phyloP scores from a whole-genome alignment of 1,284 basidiomycete species.

The Cryptococcus sp. region DNA sequence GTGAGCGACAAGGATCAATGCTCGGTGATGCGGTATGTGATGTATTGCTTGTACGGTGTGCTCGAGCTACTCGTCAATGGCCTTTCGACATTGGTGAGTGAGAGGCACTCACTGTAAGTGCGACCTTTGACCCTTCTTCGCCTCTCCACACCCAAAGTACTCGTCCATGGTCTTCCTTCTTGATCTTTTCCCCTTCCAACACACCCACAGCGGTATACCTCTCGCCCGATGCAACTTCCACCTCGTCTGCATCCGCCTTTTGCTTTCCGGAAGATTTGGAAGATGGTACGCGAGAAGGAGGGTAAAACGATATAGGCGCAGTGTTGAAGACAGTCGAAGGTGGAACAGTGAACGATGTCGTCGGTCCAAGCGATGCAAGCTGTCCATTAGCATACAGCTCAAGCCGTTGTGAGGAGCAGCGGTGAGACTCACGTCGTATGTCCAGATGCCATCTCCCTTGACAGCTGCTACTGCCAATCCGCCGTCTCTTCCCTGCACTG shows the following conservation, averaged over 20 bases:
- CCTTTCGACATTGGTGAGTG: not conserved
- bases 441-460: conserved; percentile 47
- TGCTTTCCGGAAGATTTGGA: conserved; percentile 10
- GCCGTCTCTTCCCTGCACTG: conserved; percentile 32
- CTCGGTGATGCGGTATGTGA: conserved; percentile 9
- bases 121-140: conserved; percentile 32
- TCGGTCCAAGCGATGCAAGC: conserved; percentile 41
- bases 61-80: conserved; percentile 1
- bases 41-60: conserved; percentile 13
- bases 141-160: conserved; percentile 40
- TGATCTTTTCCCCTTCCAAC: conserved; percentile 19
- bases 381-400: conserved; percentile 10
- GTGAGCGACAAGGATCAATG: conserved; percentile 16
- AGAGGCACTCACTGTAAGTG: conserved; percentile 14
- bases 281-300: not conserved
- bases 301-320: conserved; percentile 33
- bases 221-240: conserved; percentile 6
- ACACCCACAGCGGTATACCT: conserved; percentile 34
- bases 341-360: conserved; percentile 43
- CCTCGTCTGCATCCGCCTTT: conserved; percentile 9
- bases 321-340: conserved; percentile 40
- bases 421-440: conserved; percentile 46
- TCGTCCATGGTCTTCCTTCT: conserved; percentile 18
- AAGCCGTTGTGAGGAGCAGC: not conserved
- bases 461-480: conserved; percentile 42